Percentiles rank a stretch among this genome's conserved stretches.
Evolutionary conservation across 495 filamentous ascomycete genomes (phyloP).

Genomic region (Penicillium cinerascens): DNA sequence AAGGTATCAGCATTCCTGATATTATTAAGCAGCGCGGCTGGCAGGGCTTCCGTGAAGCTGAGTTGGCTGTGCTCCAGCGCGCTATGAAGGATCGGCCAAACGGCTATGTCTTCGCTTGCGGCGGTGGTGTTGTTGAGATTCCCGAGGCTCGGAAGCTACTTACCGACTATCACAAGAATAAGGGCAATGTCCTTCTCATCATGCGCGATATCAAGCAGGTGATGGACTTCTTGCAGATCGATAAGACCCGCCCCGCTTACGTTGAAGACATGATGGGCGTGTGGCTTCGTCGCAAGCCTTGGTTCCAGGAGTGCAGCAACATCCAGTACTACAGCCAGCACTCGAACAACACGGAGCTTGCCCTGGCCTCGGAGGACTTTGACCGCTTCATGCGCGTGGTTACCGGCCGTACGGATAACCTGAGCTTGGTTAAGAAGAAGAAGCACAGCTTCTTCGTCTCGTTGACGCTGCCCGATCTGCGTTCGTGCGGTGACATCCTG

Average conservation of each 20-base stretch:
- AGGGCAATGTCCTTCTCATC: conserved; percentile 86
- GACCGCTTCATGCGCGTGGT: conserved; percentile 70
- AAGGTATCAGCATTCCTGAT: conserved; percentile 75
- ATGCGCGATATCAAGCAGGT: conserved; percentile 84
- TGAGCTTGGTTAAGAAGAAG: conserved; percentile 66
- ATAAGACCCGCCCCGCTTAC: conserved; percentile 91
- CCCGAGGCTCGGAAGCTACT: conserved; percentile 77
- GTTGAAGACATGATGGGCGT: conserved; percentile 91
- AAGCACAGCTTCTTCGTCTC: conserved; percentile 88
- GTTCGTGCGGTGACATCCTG: conserved; percentile 57
- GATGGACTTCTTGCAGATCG: conserved; percentile 83
- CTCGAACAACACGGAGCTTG: conserved; percentile 46
- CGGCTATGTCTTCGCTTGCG: conserved; percentile 85
- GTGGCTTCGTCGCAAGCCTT: conserved; percentile 86
- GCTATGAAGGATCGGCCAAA: conserved; percentile 69
- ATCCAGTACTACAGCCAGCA: conserved; percentile 85
- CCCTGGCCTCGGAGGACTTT: conserved; percentile 73
- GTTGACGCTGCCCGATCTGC: conserved; percentile 74
- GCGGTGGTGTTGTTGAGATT: conserved; percentile 89
- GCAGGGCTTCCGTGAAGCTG: conserved; percentile 82
- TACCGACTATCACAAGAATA: conserved; percentile 65
- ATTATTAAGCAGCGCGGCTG: conserved; percentile 78
- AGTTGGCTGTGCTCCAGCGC: conserved; percentile 69
- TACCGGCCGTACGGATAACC: conserved; percentile 61
- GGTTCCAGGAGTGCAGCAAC: conserved; percentile 93